phyloP scores from a whole-genome alignment of 2,329 filamentous ascomycete genomes.

The Acrocalymma vagum region DNA sequence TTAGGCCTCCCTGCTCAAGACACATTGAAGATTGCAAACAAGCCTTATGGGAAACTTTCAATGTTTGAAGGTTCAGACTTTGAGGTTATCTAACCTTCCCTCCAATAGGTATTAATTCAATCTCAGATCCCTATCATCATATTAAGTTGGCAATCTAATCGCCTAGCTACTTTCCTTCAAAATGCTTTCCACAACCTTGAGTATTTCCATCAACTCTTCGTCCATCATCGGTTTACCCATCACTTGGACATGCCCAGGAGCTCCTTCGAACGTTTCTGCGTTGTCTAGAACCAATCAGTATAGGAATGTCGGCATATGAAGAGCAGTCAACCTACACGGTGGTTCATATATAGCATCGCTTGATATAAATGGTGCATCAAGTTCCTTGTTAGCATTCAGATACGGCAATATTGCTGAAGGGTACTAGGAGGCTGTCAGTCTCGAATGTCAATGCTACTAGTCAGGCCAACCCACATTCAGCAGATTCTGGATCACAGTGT shows the following conservation, averaged over 20 bases:
- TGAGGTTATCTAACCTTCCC: too few relatives aligned
- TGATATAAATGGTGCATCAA: constrained; percentile 48
- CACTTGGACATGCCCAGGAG: constrained; percentile 58
- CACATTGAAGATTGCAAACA: too few relatives aligned
- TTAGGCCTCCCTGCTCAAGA: constrained; percentile 11
- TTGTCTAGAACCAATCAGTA: constrained; percentile 45
- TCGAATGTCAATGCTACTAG: too few relatives aligned
- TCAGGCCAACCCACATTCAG: constrained; percentile 58
- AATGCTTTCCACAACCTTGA: constrained; percentile 40
- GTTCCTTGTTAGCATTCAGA: constrained; percentile 50
- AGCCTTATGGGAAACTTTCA: too few relatives aligned
- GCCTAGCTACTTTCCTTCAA: constrained; percentile 11
- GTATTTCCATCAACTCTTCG: constrained; percentile 52
- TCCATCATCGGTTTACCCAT: constrained; percentile 57
- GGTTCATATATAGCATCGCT: constrained; percentile 43
- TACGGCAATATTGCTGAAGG: constrained; percentile 61
- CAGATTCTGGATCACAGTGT: constrained; percentile 62
- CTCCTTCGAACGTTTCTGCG: constrained; percentile 50
- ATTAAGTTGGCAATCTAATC: too few relatives aligned
- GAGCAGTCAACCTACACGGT: constrained; percentile 36
- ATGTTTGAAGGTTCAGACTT: too few relatives aligned
- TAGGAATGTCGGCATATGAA: background rate
- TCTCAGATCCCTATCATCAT: too few relatives aligned
- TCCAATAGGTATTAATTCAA: too few relatives aligned
- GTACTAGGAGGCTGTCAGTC: too few relatives aligned